phyloP scores from a whole-genome alignment of 169 alveolate species.

The Theileria equi region DNA sequence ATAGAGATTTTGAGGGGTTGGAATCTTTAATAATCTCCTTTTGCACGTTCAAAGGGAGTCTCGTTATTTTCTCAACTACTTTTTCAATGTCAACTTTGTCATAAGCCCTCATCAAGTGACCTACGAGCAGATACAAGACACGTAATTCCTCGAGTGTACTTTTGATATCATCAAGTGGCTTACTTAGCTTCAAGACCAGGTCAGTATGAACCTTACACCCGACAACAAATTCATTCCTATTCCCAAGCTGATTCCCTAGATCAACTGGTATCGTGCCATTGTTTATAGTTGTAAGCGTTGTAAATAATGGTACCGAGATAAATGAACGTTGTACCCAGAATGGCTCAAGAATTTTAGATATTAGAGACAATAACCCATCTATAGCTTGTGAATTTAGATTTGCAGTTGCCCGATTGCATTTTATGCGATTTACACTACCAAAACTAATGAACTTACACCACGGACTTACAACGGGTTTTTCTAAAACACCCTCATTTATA shows the following conservation, averaged over 20 bases:
- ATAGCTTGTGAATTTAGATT: conserved; percentile 33
- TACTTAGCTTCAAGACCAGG: conserved; percentile 14
- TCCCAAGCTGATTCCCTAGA: conserved; percentile 19
- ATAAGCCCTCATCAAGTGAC: conserved; percentile 16
- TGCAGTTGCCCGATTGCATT: conserved; percentile 26
- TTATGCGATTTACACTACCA: background rate
- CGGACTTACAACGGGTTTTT: conserved; percentile 46
- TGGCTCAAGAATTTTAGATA: conserved; percentile 17
- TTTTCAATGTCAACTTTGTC: conserved; percentile 4
- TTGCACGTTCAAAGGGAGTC: conserved; percentile 16
- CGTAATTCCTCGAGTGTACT: conserved; percentile 17
- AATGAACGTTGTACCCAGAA: conserved; percentile 42
- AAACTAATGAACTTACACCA: conserved; percentile 56
- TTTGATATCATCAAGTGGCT: conserved; percentile 5
- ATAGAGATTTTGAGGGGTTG: background rate
- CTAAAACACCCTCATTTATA: conserved; percentile 33
- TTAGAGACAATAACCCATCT: conserved; percentile 36
- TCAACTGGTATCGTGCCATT: conserved; percentile 2
- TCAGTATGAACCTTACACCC: conserved; percentile 39
- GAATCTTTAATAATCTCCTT: conserved; percentile 6
- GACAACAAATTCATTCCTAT: conserved; percentile 47
- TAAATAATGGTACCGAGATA: conserved; percentile 12
- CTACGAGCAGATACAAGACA: conserved; percentile 10
- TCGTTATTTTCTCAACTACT: conserved; percentile 1
- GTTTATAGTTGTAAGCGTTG: background rate